Base-by-base conservation (phyloP, 805 yeast genomes). In the Suhomyces sp. region DNA sequence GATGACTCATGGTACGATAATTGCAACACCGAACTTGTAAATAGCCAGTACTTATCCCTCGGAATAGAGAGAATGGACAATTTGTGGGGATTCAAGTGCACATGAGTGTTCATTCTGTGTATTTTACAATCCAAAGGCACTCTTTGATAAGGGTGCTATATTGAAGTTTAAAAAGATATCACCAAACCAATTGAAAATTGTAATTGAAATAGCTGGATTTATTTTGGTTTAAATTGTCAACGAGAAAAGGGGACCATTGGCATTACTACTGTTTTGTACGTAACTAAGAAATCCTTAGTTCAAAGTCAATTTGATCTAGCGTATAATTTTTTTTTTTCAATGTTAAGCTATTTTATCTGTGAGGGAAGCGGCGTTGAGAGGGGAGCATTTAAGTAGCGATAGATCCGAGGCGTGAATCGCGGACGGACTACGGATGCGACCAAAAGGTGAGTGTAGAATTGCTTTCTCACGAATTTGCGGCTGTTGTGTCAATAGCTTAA, bases 31-130 rank as follows among this genome's bases (percentile, higher is more conserved):
- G 84, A 78, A 33, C 79, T 71, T 35, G 76, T 67, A 56, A 82
- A 82, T n/a, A 79, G 51, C 81, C 86, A 81, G 59, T 76, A 79
- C 52, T 73, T 71, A 17, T 66, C 70, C 53, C 85, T 64, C 1
- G 85, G 82, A 19, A 83, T 75, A 2, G 86, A 80, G 50, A 83
- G 67, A 22, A 83, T 70, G 22, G 81, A 72, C 43, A 83, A 68
- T 44, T 66, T 60, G 4, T 77, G 72, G 10, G 75, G 72, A 60
- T 77, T 76, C 41, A 82, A 60, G 54, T 79, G 79, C 1, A 79
- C 79, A 53, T 80, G 81, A 33, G 77, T 76, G 61, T 69, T 72
- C 76, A 74, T 37, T n/a, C 9, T 37, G 21, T 19, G n/a, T 37
- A 37, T 9, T 37, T 37, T n/a, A 37, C 17, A 37, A 17, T 17